Percentiles rank a stretch among this genome's conserved stretches.
phyloP scores from a whole-genome alignment of 2,329 filamentous ascomycete genomes.

The Sarocladium brachiariae region DNA sequence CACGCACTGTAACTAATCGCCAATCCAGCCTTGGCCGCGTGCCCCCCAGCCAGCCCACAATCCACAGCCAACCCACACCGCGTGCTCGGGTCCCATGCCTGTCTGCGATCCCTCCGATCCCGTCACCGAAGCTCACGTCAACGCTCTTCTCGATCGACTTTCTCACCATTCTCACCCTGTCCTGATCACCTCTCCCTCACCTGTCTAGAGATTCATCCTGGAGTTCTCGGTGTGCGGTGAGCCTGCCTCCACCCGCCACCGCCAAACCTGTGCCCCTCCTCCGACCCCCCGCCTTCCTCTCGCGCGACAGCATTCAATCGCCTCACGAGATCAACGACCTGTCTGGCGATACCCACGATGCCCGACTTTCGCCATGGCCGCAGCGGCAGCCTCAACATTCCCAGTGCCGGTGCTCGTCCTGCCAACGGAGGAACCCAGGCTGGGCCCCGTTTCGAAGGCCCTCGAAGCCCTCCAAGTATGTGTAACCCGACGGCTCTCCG shows the following conservation, averaged over 20 bases:
- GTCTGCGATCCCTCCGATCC: neutral
- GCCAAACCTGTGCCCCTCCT: neutral
- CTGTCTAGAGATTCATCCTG: neutral
- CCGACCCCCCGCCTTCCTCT: neutral
- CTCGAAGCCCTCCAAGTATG: slow-evolving; percentile 57
- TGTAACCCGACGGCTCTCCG: slow-evolving; percentile 16
- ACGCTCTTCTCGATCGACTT: neutral
- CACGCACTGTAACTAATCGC: too few relatives aligned
- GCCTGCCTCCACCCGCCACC: neutral
- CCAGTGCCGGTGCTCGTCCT: slow-evolving; percentile 23
- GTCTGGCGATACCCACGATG: slow-evolving; percentile 22
- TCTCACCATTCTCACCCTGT: neutral
- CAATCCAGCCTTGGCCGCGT: neutral
- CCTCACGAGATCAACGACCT: neutral
- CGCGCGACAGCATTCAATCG: neutral
- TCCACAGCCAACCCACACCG: neutral
- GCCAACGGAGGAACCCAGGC: slow-evolving; percentile 21
- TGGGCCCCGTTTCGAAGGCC: slow-evolving; percentile 47
- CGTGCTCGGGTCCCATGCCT: slow-evolving; percentile 7
- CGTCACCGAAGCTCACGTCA: neutral
- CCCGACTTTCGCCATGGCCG: slow-evolving; percentile 51
- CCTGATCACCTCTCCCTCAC: neutral
- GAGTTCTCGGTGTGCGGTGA: slow-evolving; percentile 6
- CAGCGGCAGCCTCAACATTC: slow-evolving; percentile 50
- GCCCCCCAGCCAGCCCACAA: neutral